Conservation (phyloP, 2,329 filamentous ascomycete species). For the Ophiostoma perfectum region DNA sequence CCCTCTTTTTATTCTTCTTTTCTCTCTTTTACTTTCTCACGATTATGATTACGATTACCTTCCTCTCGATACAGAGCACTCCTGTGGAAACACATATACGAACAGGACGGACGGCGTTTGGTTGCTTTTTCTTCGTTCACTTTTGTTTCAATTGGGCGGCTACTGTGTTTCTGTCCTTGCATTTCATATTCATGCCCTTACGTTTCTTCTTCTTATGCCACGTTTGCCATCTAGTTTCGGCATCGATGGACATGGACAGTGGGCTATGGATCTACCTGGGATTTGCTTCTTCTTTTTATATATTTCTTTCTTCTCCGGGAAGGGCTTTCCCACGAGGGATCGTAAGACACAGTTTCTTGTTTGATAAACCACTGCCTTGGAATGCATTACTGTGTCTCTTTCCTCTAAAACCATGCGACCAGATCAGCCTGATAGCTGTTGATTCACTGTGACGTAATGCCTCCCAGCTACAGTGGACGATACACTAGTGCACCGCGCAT, state of each 20-base stretch:
- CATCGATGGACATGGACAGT: neutral
- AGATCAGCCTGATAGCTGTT: too few relatives aligned
- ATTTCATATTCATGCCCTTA: constrained; percentile 5
- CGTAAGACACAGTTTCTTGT: neutral
- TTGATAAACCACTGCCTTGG: neutral
- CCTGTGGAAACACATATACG: neutral
- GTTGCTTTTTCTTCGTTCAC: neutral
- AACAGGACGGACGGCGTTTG: constrained; percentile 7
- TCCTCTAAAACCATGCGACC: too few relatives aligned
- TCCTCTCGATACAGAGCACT: constrained; percentile 7
- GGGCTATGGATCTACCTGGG: neutral
- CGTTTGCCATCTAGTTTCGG: neutral
- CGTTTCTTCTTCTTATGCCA: neutral
- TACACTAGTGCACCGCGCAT: too few relatives aligned
- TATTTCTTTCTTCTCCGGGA: neutral
- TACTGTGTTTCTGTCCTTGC: neutral
- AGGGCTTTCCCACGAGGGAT: neutral
- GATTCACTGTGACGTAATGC: too few relatives aligned
- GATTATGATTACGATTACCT: neutral
- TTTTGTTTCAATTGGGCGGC: neutral
- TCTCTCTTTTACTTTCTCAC: neutral
- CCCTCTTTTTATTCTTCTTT: neutral
- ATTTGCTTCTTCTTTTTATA: neutral
- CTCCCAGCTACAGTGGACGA: too few relatives aligned
- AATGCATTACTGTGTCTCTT: neutral